A percentile compares a stretch with the other conserved stretches of the same genome.
These are phyloP conservation scores for Colletotrichum siamense DNA, from an alignment of 2,329 filamentous ascomycete genomes.

Conservation along the genomic window DNA sequence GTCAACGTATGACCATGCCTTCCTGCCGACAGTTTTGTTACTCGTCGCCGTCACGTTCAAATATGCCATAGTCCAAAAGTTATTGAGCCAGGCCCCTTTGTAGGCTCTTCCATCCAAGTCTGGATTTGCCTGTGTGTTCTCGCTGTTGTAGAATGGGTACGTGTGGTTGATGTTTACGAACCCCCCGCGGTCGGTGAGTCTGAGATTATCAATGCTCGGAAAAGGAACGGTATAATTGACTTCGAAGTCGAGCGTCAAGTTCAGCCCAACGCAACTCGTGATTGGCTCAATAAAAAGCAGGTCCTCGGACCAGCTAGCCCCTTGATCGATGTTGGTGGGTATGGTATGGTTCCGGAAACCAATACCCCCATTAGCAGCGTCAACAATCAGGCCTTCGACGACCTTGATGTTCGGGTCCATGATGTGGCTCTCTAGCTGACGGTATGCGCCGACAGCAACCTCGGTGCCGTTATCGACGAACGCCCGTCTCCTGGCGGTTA, in stretches of 20 bases:
- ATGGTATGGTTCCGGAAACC: conserved; percentile 51
- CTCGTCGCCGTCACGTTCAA: conserved; percentile 41
- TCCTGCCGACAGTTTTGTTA: conserved; percentile 4
- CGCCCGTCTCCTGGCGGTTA: conserved; percentile 24
- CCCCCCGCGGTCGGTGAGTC: conserved; percentile 47
- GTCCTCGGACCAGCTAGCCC: conserved; percentile 50
- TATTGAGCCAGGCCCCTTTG: conserved; percentile 47
- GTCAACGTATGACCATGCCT: conserved; percentile 40
- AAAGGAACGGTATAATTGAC: conserved; percentile 22
- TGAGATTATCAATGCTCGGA: conserved; percentile 25
- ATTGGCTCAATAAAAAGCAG: conserved; percentile 52
- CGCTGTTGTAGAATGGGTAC: conserved; percentile 34
- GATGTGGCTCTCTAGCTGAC: conserved; percentile 30
- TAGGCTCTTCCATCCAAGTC: conserved; percentile 45
- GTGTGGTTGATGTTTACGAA: conserved; percentile 42
- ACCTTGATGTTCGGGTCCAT: conserved; percentile 35
- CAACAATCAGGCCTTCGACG: conserved; percentile 50
- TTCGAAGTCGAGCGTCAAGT: conserved; percentile 46
- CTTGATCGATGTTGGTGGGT: conserved; percentile 35
- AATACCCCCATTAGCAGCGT: conserved; percentile 44
- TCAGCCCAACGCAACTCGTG: conserved; percentile 47
- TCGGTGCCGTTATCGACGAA: conserved; percentile 34
- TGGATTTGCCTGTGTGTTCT: conserved; percentile 37
- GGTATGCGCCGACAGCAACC: conserved; percentile 30
- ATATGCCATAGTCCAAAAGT: conserved; percentile 42